Percentiles rank a stretch among this genome's conserved stretches.
Conservation (phyloP, 441 rosid genomes). For the Populus hybrid region DNA sequence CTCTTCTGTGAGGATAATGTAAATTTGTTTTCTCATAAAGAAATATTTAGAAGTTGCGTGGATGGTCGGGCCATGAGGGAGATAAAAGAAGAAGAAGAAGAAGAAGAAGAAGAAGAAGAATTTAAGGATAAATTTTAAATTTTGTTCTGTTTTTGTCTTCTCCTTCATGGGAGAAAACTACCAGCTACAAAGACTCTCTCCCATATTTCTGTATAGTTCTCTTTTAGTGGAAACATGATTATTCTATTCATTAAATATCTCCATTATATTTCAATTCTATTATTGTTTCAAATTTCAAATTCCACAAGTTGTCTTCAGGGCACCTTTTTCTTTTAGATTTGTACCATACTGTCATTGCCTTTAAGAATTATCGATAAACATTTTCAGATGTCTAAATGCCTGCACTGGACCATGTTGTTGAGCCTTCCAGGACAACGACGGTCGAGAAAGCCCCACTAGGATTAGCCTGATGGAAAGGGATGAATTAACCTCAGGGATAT, state of each 20-base stretch:
- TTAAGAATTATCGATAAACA: not conserved
- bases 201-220: constrained; percentile 30
- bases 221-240: constrained; percentile 15
- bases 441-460: not conserved
- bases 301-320: not conserved
- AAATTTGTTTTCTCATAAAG: constrained; percentile 22
- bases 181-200: constrained; percentile 29
- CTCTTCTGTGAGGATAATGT: constrained; percentile 30
- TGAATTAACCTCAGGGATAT: not conserved
- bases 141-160: constrained; percentile 15
- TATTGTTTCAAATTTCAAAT: not conserved
- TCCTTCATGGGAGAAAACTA: constrained; percentile 18
- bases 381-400: not conserved
- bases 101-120: not conserved
- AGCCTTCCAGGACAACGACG: not conserved
- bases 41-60: constrained; percentile 5
- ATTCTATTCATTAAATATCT: constrained; percentile 4
- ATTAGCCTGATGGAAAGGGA: not conserved
- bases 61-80: constrained; percentile 9
- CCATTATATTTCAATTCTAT: constrained; percentile 1
- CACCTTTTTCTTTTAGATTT: not conserved
- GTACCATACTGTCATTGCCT: not conserved
- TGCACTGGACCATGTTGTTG: not conserved
- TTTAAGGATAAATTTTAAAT: constrained; percentile 1
- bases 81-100: not conserved